Base-by-base conservation (phyloP, 202 grass and related monocot species). In the Miscanthus sacchariflorus region DNA sequence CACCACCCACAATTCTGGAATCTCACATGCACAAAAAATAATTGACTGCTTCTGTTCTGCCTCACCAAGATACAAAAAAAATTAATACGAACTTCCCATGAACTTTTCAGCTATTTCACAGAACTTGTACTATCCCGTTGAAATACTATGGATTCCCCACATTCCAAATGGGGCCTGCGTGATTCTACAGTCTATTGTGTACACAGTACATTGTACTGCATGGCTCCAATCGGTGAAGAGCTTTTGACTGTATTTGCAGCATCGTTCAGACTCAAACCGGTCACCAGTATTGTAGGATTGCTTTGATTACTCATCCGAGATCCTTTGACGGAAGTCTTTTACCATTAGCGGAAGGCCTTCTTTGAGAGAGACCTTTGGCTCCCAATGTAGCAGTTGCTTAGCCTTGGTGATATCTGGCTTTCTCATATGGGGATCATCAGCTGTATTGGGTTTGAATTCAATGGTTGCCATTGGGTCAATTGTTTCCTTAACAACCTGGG, bases 341-440 rank as follows among this genome's bases (percentile, higher is more conserved):
- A 96, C 94, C 94, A 96, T 96, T 38, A 93, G 77, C 18, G 91
- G 94, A 81, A 96, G 86, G 36, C 94, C 94, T 89, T 96, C 87
- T 50, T 79, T 91, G 40, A 96, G 90, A 66, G 91, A 79, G 9
- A 96, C 88, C 83, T 92, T 96, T 58, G 94, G 94, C 56, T 93
- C 90, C 94, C 94, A 96, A 63, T 84, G 90, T 70, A 96, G 85
- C 80, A 93, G 50, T 58, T 89, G 18, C 84, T 96, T 96, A 38
- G 94, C 91, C 90, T 96, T 96, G 72, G 90, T 92, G 76, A 96
- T 93, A 82, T 96, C 94, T 33, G 94, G 94, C 80, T 96, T 96
- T 92, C 94, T 90, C 90, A 85, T 96, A 78, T 96, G 94, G 80
- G 94, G 94, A 73, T 96, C 94, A 69, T 96, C 94, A 70, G 90